phyloP scores from a whole-genome alignment of 176 grass and related monocot species.

The Oryza brachyantha region DNA sequence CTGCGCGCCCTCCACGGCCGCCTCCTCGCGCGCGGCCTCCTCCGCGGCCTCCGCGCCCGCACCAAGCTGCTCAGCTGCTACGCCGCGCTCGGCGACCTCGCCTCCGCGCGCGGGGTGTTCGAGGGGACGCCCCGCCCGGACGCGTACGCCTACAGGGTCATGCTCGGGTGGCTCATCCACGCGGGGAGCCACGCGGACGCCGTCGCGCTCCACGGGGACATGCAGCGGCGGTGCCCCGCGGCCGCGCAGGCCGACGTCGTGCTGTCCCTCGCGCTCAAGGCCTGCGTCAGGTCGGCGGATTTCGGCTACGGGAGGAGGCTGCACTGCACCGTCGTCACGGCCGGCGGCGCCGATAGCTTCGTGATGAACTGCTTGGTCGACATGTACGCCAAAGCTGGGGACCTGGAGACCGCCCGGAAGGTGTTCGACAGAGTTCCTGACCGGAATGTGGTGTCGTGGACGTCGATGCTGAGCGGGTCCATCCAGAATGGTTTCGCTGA shows the following conservation, averaged over 20 bases:
- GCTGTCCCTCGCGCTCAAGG: slow-evolving; percentile 59
- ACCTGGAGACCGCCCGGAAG: slow-evolving; percentile 36
- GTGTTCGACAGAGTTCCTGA: slow-evolving; percentile 40
- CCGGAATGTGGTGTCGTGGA: slow-evolving; percentile 65
- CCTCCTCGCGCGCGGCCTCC: slow-evolving; percentile 33
- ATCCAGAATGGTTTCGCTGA: slow-evolving; percentile 41
- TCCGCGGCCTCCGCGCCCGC: slow-evolving; percentile 19
- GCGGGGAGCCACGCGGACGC: slow-evolving; percentile 30
- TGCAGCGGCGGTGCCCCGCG: slow-evolving; percentile 21
- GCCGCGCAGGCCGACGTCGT: slow-evolving; percentile 34
- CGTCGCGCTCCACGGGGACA: slow-evolving; percentile 30
- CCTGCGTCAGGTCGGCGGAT: slow-evolving; percentile 38
- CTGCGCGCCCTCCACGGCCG: slow-evolving; percentile 46
- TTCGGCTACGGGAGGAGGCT: slow-evolving; percentile 45
- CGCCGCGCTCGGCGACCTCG: slow-evolving; percentile 38
- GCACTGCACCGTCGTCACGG: slow-evolving; percentile 42
- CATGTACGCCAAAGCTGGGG: slow-evolving; percentile 49
- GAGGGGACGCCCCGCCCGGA: slow-evolving; percentile 48
- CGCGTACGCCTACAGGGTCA: slow-evolving; percentile 46
- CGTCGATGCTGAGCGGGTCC: slow-evolving; percentile 47
- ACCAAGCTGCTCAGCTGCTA: slow-evolving; percentile 78
- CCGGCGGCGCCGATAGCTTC: slow-evolving; percentile 43
- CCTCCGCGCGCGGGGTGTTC: slow-evolving; percentile 54
- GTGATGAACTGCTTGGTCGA: slow-evolving; percentile 54
- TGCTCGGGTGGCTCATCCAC: slow-evolving; percentile 34